Percentiles rank a stretch among this genome's conserved stretches.
These are phyloP conservation scores for Stemphylium beticola DNA, from an alignment of 2,329 filamentous ascomycete genomes.

Conservation along the genomic window DNA sequence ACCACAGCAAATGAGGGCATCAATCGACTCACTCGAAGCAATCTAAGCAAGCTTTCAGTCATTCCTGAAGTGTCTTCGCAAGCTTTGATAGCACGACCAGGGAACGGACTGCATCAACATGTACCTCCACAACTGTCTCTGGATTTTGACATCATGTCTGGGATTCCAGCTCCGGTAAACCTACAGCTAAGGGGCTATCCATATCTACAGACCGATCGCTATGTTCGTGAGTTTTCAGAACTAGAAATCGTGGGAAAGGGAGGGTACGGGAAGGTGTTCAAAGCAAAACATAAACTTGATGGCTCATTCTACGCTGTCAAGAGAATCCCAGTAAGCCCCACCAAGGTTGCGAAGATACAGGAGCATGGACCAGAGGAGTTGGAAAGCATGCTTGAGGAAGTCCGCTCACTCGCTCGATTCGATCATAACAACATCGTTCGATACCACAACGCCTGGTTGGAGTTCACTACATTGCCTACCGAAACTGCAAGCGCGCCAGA, in stretches of 20 bases:
- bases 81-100: conserved; percentile 29
- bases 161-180: conserved; percentile 20
- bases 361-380: conserved; percentile 60
- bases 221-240: conserved; percentile 42
- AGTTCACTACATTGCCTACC: conserved; percentile 46
- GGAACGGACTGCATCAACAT: conserved; percentile 8
- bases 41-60: conserved; percentile 31
- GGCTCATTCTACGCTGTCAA: conserved; percentile 69
- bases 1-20: conserved; percentile 49
- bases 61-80: conserved; percentile 29
- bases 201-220: conserved; percentile 41
- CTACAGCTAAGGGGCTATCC: conserved; percentile 36
- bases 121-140: conserved; percentile 19
- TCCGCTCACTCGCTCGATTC: conserved; percentile 66
- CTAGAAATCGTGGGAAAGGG: conserved; percentile 66
- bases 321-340: conserved; percentile 64
- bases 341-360: conserved; percentile 59
- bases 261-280: conserved; percentile 69
- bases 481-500: conserved; percentile 13
- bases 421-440: conserved; percentile 71
- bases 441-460: conserved; percentile 71
- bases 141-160: conserved; percentile 21
- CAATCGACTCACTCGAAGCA: conserved; percentile 34
- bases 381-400: conserved; percentile 64
- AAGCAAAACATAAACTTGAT: conserved; percentile 66